These are phyloP conservation scores for Phaffia tasmanica DNA, from an alignment of 768 basidiomycete species.

Conservation along the genomic window DNA sequence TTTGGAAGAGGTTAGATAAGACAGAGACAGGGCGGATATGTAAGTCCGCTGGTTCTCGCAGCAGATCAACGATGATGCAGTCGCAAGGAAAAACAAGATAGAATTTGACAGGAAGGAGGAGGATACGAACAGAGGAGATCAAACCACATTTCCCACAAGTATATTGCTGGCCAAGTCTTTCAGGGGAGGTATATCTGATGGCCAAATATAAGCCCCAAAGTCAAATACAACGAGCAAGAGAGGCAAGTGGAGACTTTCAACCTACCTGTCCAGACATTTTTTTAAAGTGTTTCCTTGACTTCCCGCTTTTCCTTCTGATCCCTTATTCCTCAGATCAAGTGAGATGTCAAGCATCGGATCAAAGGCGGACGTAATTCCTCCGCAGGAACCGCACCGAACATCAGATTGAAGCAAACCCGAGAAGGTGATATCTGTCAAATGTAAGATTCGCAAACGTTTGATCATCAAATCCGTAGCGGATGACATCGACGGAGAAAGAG, in stretches of 20 bases:
- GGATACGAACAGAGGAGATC: slow-evolving; percentile 48
- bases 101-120: background rate
- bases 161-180: slow-evolving; percentile 72
- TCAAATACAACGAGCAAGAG: background rate
- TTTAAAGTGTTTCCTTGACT: slow-evolving; percentile 52
- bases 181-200: slow-evolving; percentile 67
- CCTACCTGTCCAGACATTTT: slow-evolving; percentile 60
- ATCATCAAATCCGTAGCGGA: background rate
- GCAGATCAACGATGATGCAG: no score
- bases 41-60: no score
- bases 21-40: background rate
- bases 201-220: background rate
- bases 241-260: slow-evolving; percentile 14
- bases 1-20: background rate
- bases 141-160: slow-evolving; percentile 72
- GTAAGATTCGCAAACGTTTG: background rate
- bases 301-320: slow-evolving; percentile 31
- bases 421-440: slow-evolving; percentile 56
- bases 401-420: slow-evolving; percentile 77
- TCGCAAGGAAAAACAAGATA: background rate
- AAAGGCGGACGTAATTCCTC: slow-evolving; percentile 60
- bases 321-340: slow-evolving; percentile 55
- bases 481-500: background rate
- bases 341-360: slow-evolving; percentile 89
- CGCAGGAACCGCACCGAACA: slow-evolving; percentile 76